Conservation (phyloP, 192 early-diverging fungal genomes). For the Coemansia sp. region DNA sequence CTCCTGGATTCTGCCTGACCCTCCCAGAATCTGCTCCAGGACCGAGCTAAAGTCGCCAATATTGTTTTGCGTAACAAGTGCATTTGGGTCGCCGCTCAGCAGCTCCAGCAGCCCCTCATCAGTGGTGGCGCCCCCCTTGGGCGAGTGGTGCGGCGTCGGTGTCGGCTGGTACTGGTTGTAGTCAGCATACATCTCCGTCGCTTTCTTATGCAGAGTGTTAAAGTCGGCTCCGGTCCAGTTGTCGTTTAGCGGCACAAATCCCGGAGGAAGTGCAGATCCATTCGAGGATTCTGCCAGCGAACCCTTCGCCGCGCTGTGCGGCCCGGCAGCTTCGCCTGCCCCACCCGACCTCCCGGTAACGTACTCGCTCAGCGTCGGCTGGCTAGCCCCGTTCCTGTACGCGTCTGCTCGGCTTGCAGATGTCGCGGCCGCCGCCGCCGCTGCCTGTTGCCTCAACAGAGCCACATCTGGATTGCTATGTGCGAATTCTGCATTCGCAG, state of each 20-base stretch:
- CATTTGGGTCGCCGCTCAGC: slow-evolving; percentile 33
- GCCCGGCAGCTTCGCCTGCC: background rate
- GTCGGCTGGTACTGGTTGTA: slow-evolving; percentile 46
- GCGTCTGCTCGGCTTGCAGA: background rate
- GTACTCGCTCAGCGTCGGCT: slow-evolving; percentile 49
- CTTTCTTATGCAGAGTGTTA: slow-evolving; percentile 26
- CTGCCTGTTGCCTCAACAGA: too few species aligned
- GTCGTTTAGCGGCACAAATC: slow-evolving; percentile 17
- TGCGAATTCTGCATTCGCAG: too few species aligned
- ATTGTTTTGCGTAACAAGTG: slow-evolving; percentile 33
- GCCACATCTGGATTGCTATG: too few species aligned
- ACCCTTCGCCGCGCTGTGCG: background rate
- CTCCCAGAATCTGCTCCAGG: slow-evolving; percentile 32
- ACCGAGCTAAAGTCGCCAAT: slow-evolving; percentile 28
- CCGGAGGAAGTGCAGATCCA: background rate
- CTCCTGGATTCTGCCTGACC: slow-evolving; percentile 15
- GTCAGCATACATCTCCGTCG: slow-evolving; percentile 26
- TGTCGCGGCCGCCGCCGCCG: background rate
- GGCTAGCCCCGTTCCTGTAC: background rate
- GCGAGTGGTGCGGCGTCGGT: slow-evolving; percentile 50
- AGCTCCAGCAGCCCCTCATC: slow-evolving; percentile 31
- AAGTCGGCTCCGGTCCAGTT: slow-evolving; percentile 44
- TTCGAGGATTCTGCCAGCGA: background rate
- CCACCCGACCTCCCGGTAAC: slow-evolving; percentile 20
- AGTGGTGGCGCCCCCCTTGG: slow-evolving; percentile 20